Conservation (phyloP, 2,329 filamentous ascomycete genomes). For the Metarhizium sp. region DNA sequence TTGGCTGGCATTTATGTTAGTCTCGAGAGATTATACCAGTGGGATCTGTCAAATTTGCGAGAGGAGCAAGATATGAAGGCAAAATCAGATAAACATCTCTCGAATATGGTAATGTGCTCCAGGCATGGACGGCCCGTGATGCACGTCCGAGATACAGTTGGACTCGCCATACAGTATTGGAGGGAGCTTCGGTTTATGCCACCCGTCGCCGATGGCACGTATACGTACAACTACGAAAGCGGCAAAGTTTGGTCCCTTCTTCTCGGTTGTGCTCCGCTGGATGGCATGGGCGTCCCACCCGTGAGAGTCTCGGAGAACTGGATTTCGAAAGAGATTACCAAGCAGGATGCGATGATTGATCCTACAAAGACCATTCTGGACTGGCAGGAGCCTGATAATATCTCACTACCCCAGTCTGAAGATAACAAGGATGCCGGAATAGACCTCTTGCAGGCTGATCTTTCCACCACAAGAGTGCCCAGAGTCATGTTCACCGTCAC, state of each 20-base stretch:
- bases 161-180: slow-evolving; percentile 72
- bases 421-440: slow-evolving; percentile 41
- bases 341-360: slow-evolving; percentile 34
- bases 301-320: slow-evolving; percentile 65
- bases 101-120: slow-evolving; percentile 55
- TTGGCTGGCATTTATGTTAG: slow-evolving; percentile 65
- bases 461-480: slow-evolving; percentile 45
- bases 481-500: slow-evolving; percentile 66
- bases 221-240: slow-evolving; percentile 26
- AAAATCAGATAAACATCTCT: slow-evolving; percentile 39
- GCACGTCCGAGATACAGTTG: slow-evolving; percentile 58
- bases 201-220: slow-evolving; percentile 24
- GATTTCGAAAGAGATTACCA: slow-evolving; percentile 60
- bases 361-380: slow-evolving; percentile 43
- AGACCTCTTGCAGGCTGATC: slow-evolving; percentile 39
- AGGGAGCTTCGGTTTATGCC: slow-evolving; percentile 47
- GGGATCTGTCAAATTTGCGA: slow-evolving; percentile 54
- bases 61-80: slow-evolving; percentile 35
- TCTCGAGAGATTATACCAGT: slow-evolving; percentile 58
- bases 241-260: slow-evolving; percentile 56
- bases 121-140: slow-evolving; percentile 62
- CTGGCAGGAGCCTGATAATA: slow-evolving; percentile 65
- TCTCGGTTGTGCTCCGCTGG: slow-evolving; percentile 51
- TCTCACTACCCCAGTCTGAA: slow-evolving; percentile 40
- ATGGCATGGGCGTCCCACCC: slow-evolving; percentile 40